These are phyloP conservation scores for Coemansia sp. DNA, from an alignment of 192 early-diverging fungal species.

Conservation along the genomic window DNA sequence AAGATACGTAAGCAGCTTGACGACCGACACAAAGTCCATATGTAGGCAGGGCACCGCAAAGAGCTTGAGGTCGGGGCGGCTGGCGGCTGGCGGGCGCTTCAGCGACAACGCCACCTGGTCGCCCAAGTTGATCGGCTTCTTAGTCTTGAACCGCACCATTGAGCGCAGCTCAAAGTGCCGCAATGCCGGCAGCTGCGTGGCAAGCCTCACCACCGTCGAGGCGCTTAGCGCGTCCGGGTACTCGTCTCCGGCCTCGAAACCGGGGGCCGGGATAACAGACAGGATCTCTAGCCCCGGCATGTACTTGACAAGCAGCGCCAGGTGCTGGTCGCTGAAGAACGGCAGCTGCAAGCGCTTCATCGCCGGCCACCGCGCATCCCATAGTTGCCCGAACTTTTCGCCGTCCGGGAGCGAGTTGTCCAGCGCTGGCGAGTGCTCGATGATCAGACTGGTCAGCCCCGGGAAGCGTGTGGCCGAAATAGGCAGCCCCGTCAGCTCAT, in stretches of 20 bases:
- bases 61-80: conserved; percentile 43
- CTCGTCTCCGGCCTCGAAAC: conserved; percentile 53
- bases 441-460: conserved; percentile 42
- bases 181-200: conserved; percentile 43
- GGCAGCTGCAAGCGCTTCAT: conserved; percentile 53
- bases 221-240: conserved; percentile 42
- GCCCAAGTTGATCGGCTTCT: conserved; percentile 39
- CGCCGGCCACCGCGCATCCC: conserved; percentile 42
- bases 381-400: conserved; percentile 55
- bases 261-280: conserved; percentile 38
- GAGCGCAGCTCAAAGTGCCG: conserved; percentile 52
- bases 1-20: conserved; percentile 35
- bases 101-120: conserved; percentile 37
- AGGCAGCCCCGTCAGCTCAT: conserved; percentile 50
- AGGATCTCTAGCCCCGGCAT: conserved; percentile 55
- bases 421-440: conserved; percentile 55
- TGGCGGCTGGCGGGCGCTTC: conserved; percentile 25
- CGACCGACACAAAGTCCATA: conserved; percentile 50
- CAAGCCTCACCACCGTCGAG: conserved; percentile 31
- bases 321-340: conserved; percentile 54
- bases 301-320: conserved; percentile 47
- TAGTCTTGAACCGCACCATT: conserved; percentile 38
- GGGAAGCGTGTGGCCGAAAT: conserved; percentile 47
- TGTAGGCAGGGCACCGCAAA: conserved; percentile 42
- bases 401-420: conserved; percentile 53